These are phyloP conservation scores for Salvia sclarea DNA, from an alignment of 305 asterid species.

Conservation along the genomic window DNA sequence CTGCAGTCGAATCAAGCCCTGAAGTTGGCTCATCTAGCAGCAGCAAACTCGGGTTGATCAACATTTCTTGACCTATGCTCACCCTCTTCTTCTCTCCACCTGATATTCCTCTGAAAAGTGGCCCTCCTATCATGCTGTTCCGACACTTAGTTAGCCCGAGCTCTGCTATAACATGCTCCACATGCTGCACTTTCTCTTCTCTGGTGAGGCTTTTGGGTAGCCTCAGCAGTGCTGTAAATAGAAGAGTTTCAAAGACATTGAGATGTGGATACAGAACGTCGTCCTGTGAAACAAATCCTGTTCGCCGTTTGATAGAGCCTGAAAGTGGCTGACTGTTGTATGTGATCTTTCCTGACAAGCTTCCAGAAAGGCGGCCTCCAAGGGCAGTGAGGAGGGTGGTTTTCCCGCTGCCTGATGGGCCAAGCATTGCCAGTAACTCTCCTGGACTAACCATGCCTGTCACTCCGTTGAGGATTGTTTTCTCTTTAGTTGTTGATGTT, in stretches of 20 bases:
- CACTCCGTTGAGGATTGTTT: slow-evolving; percentile 82
- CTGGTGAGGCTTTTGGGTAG: slow-evolving; percentile 61
- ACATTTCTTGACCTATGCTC: slow-evolving; percentile 97
- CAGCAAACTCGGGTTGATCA: slow-evolving; percentile 81
- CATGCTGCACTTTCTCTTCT: slow-evolving; percentile 66
- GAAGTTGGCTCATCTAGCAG: slow-evolving; percentile 97
- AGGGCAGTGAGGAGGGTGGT: slow-evolving; percentile 94
- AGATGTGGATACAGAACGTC: slow-evolving; percentile 86
- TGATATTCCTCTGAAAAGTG: slow-evolving; percentile 80
- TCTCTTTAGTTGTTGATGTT: slow-evolving; percentile 50
- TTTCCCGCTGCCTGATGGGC: slow-evolving; percentile 97
- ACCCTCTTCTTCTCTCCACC: slow-evolving; percentile 98
- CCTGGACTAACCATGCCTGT: slow-evolving; percentile 94
- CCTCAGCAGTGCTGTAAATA: slow-evolving; percentile 83
- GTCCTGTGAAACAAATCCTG: slow-evolving; percentile 92
- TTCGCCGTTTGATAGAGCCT: slow-evolving; percentile 74
- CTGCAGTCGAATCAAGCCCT: slow-evolving; percentile 95
- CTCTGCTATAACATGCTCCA: slow-evolving; percentile 68
- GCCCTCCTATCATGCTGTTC: slow-evolving; percentile 90
- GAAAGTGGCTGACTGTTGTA: slow-evolving; percentile 85
- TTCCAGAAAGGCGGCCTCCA: slow-evolving; percentile 85
- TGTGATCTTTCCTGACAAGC: slow-evolving; percentile 77
- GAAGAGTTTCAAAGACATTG: slow-evolving; percentile 85
- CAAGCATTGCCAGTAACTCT: slow-evolving; percentile 92
- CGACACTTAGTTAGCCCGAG: slow-evolving; percentile 65